Conservation (phyloP, 2,329 filamentous ascomycete species). For the Xylariaceae sp. region DNA sequence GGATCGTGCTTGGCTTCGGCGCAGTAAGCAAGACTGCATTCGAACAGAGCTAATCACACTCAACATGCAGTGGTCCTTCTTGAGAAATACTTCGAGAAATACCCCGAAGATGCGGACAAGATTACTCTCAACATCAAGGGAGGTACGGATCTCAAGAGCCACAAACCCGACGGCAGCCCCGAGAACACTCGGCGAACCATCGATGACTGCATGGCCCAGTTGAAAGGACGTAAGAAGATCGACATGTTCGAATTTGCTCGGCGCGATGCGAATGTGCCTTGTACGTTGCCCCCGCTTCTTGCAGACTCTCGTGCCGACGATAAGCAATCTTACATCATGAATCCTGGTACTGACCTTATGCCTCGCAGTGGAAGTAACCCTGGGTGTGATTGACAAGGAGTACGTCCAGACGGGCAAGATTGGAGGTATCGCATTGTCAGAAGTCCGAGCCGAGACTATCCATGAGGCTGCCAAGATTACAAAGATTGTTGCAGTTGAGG, state of each 20-base stretch:
- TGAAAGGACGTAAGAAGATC: constrained; percentile 45
- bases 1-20: too few species aligned
- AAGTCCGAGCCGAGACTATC: constrained; percentile 36
- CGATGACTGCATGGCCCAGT: constrained; percentile 42
- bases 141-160: constrained; percentile 33
- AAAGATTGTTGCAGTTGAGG: constrained; percentile 34
- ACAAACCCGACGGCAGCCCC: constrained; percentile 42
- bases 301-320: neutral
- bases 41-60: neutral
- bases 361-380: constrained; percentile 29
- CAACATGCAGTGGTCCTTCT: constrained; percentile 36
- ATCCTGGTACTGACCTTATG: neutral
- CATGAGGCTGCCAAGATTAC: constrained; percentile 31
- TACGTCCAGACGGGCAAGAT: constrained; percentile 38
- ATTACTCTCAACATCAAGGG: constrained; percentile 56
- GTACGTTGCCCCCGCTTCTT: neutral
- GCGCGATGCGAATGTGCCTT: constrained; percentile 39
- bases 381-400: constrained; percentile 31
- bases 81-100: constrained; percentile 51
- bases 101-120: constrained; percentile 53
- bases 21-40: too few species aligned
- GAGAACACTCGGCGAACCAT: constrained; percentile 46
- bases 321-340: too few species aligned
- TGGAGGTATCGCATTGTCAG: constrained; percentile 36
- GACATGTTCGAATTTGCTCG: constrained; percentile 52